Evolutionary conservation across 441 rosid genomes (phyloP), one percentile per base, ranked within the genome.

Genomic region (Metrosideros polymorpha): DNA sequence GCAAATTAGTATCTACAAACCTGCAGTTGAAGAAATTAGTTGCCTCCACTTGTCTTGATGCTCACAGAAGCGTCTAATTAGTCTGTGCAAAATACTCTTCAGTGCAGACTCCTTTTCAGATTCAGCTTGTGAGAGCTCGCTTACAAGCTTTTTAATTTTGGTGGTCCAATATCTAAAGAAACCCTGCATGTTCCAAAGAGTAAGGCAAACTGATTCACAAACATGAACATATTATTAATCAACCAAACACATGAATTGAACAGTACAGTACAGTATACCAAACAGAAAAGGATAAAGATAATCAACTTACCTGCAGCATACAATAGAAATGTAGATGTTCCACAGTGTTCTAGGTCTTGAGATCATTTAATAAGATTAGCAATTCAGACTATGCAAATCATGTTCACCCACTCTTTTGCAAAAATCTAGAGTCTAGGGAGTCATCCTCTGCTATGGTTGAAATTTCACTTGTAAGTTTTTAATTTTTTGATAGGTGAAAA

Each of bases 21-120:
- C 99, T 89, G 98, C 97, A 86, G 93, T 92, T 39, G 94, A 92
- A 85, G 96, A 95, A 88, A 95, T 95, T 88, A 98, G 89, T 83
- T 92, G 94, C 87, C 97, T 92, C 99, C 99, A 98, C 87, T 94
- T 91, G 87, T 92, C 89, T 87, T 95, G 98, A 92, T 96, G 92
- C 88, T 95, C 91, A 49, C 98, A 94, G 90, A 96, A 96, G 84
- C 86, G 90, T 84, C 90, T 92, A 84, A 98, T 91, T 89, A 96
- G 90, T 91, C 97, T 94, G 84, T 94, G 96, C 87, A 93, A 93
- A 90, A 97, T 98, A 91, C 89, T 94, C 91, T 92, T 96, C 87
- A 98, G 91, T 35, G 95, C 89, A 4, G 91, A 87, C 89, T 97
- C 99, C 90, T 95, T 96, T 86, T 94, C 98, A 90, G 96, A 91